Evolutionary conservation across 1,284 basidiomycete species (phyloP).

Genomic region (Hemileccinum hortonii): DNA sequence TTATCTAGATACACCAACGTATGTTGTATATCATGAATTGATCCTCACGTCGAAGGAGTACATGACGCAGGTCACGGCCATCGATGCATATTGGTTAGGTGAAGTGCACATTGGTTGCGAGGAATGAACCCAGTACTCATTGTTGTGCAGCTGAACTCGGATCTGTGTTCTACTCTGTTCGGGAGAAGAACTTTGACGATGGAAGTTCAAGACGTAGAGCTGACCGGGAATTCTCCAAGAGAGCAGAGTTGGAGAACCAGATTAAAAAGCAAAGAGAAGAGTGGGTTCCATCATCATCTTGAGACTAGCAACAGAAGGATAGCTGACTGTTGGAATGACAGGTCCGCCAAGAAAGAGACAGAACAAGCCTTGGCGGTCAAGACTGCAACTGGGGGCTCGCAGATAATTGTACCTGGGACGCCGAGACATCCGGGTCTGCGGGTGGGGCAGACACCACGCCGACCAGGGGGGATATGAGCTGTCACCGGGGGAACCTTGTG

Average conservation of each 20-base stretch:
- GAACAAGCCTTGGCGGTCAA: conserved; percentile 65
- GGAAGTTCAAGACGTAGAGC: conserved; percentile 69
- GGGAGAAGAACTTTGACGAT: conserved; percentile 94
- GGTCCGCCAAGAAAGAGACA: conserved; percentile 61
- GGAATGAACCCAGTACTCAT: conserved; percentile 9
- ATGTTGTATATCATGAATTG: conserved; percentile 95
- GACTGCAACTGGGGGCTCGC: conserved; percentile 56
- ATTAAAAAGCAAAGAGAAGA: conserved; percentile 85
- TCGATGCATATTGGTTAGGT: conserved; percentile 96
- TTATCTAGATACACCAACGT: conserved; percentile 83
- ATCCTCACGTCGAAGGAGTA: conserved; percentile 94
- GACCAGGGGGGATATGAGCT: conserved; percentile 47
- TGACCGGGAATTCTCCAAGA: conserved; percentile 86
- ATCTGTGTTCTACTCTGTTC: conserved; percentile 92
- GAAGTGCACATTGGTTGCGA: conserved; percentile 11
- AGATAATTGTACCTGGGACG: conserved; percentile 78
- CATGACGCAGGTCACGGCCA: conserved; percentile 95
- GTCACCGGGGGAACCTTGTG: not conserved
- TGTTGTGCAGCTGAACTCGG: conserved; percentile 76
- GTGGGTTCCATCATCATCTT: conserved; percentile 47
- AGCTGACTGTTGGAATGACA: conserved; percentile 29
- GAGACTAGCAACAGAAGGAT: not conserved
- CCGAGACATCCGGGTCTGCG: conserved; percentile 71
- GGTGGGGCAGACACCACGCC: conserved; percentile 62
- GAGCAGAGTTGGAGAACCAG: conserved; percentile 86